phyloP scores from a whole-genome alignment of 176 grass and related monocot species.

The Zea luxurians region DNA sequence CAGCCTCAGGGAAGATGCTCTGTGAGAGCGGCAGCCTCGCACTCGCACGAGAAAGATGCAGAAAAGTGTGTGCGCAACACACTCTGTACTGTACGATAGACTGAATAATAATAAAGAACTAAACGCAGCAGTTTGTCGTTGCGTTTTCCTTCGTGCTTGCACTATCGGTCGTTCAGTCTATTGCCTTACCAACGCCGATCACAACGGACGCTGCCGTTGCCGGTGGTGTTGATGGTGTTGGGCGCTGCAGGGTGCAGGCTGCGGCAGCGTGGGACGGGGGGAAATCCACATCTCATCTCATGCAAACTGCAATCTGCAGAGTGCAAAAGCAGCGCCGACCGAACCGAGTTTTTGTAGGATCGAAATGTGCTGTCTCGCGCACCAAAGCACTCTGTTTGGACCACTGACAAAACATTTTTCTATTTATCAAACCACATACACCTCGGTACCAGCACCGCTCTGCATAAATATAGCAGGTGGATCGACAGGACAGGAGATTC shows the following conservation, averaged over 20 bases:
- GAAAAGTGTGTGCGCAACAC: slow-evolving; percentile 1
- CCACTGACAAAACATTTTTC: background rate
- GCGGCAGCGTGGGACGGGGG: background rate
- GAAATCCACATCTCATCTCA: background rate
- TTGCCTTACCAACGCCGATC: too few species aligned
- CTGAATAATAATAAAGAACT: background rate
- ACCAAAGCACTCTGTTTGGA: background rate
- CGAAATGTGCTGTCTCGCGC: slow-evolving; percentile 29
- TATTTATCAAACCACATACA: background rate
- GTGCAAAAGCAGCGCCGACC: background rate
- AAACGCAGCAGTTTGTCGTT: background rate
- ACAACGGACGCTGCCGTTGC: too few species aligned
- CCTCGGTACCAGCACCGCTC: background rate
- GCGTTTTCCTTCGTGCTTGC: background rate
- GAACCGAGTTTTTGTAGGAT: background rate
- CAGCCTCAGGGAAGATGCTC: too few species aligned
- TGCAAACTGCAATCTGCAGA: background rate
- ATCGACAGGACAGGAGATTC: slow-evolving; percentile 12
- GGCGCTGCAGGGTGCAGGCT: too few species aligned
- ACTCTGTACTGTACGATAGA: background rate
- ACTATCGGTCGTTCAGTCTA: background rate
- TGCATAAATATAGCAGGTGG: background rate
- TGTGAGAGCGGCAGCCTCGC: background rate
- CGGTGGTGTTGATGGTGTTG: too few species aligned
- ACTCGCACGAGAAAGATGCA: background rate